Evolutionary conservation across 2,329 filamentous ascomycete genomes (phyloP), one percentile per base, ranked within the genome.

Genomic region (Didymella lethalis): DNA sequence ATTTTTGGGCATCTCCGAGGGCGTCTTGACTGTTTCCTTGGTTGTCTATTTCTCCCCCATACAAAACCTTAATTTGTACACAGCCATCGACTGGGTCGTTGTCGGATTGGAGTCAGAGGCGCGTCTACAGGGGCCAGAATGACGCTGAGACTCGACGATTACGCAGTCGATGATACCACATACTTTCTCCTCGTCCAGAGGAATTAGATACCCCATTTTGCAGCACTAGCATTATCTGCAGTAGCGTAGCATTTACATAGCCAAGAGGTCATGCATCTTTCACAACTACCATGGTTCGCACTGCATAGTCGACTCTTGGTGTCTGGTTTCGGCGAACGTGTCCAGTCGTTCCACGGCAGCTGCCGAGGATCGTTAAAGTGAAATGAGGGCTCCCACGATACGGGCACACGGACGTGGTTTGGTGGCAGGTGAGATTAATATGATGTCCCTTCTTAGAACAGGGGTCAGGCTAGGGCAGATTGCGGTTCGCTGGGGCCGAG

Each of bases 1-100:
- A 28, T 40, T 34, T 29, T 51, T 46, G 58, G 57, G 48, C 47
- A 45, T 46, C 12, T 43, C 32, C 41, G 46, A 48, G 51, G 54
- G 50, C 58, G 40, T 58, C 26, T 41, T 45, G 52, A 16, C 57
- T 28, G 59, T 71, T 51, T 66, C 62, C 51, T 72, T 72, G 61
- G 47, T 54, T 74, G 68, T 74, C 52, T 46, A 71, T 73, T 62
- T 67, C 69, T 55, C 57, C 52, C 48, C 59, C 54, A 53, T 48
- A 60, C 32, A 43, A 47, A 41, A 63, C 63, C 64, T 49, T 68
- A 67, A 68, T 67, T 64, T 63, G 66, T 60, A 66, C 61, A 64
- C 64, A 64, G 63, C 54, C 59, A 31, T 36, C 47, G 48, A 49
- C 25, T 23, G 40, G 14, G 28, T 23, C 49, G 40, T 46, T 51